Evolutionary conservation across 2,329 filamentous ascomycete genomes (phyloP), one percentile per base, ranked within the genome.

Genomic region (Anthostomella pinea): DNA sequence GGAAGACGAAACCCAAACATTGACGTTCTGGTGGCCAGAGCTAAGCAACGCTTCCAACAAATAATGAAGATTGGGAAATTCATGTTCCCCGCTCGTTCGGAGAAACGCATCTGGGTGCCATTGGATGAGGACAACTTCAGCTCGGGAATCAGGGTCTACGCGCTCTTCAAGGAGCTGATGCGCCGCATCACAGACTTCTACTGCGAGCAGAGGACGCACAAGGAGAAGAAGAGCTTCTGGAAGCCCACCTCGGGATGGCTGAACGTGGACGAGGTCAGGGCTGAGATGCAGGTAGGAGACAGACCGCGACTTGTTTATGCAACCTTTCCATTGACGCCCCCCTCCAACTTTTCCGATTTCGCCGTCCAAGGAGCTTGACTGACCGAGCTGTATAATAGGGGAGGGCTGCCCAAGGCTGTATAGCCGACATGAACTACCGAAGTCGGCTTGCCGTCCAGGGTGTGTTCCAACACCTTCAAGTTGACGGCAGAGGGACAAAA

Each of bases 241-340:
- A 14, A 25, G 3, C 39, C 42, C 15, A 26, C 38, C 5, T 26
- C 33, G 4, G 43, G 45, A 8, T 48, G 45, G 45, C 23, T 48
- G 22, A 46, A 48, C 16, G 17, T 44, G 4, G 45, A 48, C 14
- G 45, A 48, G 27, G 35, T 48, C 10, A 46, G 45, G 16, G 31
- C 34, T 9, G 45, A 48, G 35, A 48, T 48, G 45, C 42, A 45
- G 33, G 45, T 48, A 33, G 35, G 45, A n/a, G n/a, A n/a, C n/a
- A n/a, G n/a, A n/a, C n/a, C n/a, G n/a, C n/a, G n/a, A n/a, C n/a
- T n/a, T n/a, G n/a, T n/a, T n/a, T n/a, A n/a, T n/a, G n/a, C n/a
- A n/a, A n/a, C n/a, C n/a, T 19, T 23, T 19, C 25, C n/a, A 4
- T 16, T 8, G 15, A 23, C 9, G 17, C 6, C 21, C 10, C 17